Percentiles rank a stretch among this genome's conserved stretches.
Evolutionary conservation across 257 asterid genomes (phyloP).

Genomic region (Gentiana dahurica): DNA sequence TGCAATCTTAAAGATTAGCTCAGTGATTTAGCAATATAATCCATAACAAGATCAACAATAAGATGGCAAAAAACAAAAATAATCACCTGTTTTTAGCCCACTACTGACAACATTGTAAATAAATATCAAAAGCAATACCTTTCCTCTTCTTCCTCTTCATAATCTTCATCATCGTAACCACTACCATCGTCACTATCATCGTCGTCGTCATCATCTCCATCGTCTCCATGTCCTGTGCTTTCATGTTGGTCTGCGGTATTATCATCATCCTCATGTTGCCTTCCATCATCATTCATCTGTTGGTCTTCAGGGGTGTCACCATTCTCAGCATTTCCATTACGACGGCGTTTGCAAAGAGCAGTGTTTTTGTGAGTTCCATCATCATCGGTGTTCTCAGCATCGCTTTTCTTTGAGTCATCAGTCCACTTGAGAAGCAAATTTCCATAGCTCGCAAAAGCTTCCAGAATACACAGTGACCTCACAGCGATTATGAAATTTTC

Average conservation of each 20-base stretch:
- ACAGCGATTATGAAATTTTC: not conserved
- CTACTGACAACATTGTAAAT: too few species aligned
- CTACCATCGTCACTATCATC: not conserved
- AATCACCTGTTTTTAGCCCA: too few species aligned
- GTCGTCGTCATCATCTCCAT: not conserved
- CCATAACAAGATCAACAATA: too few species aligned
- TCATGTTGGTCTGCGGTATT: not conserved
- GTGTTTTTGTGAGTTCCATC: not conserved
- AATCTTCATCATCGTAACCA: not conserved
- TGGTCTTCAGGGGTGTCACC: not conserved
- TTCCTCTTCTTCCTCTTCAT: not conserved
- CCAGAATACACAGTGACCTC: not conserved
- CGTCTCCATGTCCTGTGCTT: not conserved
- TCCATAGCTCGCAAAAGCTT: not conserved
- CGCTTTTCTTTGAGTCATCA: not conserved
- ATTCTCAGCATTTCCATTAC: not conserved
- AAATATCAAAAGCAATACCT: not conserved
- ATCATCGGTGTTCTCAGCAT: not conserved
- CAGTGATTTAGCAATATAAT: too few species aligned
- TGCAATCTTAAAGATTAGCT: too few species aligned
- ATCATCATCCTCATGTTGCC: not conserved
- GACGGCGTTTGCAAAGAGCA: not conserved
- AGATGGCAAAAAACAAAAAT: too few species aligned
- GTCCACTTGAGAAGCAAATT: not conserved
- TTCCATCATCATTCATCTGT: not conserved